These are phyloP conservation scores for Pestalotiopsis sp. DNA, from an alignment of 2,329 filamentous ascomycete genomes.

Conservation along the genomic window DNA sequence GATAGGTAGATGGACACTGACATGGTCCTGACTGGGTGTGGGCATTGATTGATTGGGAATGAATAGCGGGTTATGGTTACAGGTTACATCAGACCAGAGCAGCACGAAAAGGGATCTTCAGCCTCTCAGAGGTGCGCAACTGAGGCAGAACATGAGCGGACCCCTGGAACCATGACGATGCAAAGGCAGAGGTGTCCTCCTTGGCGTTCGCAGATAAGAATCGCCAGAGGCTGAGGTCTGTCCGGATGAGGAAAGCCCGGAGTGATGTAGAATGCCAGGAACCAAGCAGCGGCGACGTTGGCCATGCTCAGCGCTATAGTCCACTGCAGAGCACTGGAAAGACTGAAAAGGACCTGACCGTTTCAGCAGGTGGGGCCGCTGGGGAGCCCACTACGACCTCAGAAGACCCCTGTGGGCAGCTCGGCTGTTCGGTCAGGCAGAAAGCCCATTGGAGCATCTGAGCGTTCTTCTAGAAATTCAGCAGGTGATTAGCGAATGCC, in stretches of 20 bases:
- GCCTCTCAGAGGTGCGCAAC: background rate
- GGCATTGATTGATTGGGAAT: background rate
- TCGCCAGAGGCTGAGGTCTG: background rate
- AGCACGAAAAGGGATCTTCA: background rate
- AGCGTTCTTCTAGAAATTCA: conserved; percentile 6
- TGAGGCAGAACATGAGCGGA: background rate
- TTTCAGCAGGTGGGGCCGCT: conserved; percentile 9
- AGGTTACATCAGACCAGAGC: background rate
- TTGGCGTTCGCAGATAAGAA: conserved; percentile 13
- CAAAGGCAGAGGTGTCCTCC: background rate
- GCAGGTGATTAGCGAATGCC: background rate
- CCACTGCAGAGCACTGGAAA: background rate
- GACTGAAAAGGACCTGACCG: background rate
- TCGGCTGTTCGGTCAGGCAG: conserved; percentile 7
- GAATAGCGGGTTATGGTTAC: background rate
- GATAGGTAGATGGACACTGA: conserved; percentile 17
- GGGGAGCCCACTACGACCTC: too few relatives aligned
- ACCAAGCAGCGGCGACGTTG: background rate
- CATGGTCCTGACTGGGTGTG: background rate
- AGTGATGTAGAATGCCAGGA: background rate
- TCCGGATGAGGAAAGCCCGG: conserved; percentile 10
- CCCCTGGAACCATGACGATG: background rate
- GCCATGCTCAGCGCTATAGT: background rate
- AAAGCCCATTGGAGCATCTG: background rate
- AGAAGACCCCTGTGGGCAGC: background rate